Conservation (phyloP, 176 grass and related monocot species). For the Lolium multiflorum region DNA sequence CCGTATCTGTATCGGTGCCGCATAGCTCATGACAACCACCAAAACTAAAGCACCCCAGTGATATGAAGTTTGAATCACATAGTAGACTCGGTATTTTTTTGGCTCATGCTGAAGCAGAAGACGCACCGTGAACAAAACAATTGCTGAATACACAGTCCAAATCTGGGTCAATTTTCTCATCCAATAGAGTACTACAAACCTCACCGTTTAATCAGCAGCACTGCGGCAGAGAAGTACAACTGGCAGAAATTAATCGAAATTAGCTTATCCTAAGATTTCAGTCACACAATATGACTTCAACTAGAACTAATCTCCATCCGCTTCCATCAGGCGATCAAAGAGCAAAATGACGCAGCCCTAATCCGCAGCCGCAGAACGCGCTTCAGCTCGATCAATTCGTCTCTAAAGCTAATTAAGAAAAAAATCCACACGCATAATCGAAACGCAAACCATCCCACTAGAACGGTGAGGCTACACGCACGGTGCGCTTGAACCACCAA, state of each 20-base stretch:
- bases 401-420: not conserved
- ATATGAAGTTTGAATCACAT: not conserved
- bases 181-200: not conserved
- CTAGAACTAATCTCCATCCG: not conserved
- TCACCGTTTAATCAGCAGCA: not conserved
- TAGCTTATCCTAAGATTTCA: not conserved
- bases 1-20: too few species aligned
- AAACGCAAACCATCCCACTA: not conserved
- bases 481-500: not conserved
- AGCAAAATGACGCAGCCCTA: slow-evolving; percentile 14
- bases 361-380: not conserved
- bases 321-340: not conserved
- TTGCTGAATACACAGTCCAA: not conserved
- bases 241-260: not conserved
- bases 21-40: not conserved
- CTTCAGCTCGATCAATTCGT: slow-evolving; percentile 32
- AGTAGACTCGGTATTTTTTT: not conserved
- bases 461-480: not conserved
- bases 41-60: not conserved
- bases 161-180: not conserved
- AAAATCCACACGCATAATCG: not conserved
- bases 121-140: not conserved
- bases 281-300: slow-evolving; percentile 8
- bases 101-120: not conserved
- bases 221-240: not conserved